A percentile compares a stretch with the other conserved stretches of the same genome.
Evolutionary conservation across 2,329 filamentous ascomycete genomes (phyloP).

Genomic region (Anisogramma anomala): DNA sequence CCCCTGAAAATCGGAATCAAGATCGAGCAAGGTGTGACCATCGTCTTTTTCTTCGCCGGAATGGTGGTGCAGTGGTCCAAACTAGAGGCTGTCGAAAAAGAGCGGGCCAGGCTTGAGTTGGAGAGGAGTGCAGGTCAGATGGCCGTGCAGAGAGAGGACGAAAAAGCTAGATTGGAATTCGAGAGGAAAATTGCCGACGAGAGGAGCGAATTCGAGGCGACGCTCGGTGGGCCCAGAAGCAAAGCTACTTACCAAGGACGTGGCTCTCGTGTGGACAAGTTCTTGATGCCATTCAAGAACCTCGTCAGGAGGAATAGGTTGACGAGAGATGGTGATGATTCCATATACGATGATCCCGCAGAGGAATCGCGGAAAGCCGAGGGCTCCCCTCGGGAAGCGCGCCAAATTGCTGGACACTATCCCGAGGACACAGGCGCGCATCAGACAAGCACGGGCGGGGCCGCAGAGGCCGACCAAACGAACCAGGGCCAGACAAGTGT

Average conservation of each 20-base stretch:
- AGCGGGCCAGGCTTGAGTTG: constrained; percentile 40
- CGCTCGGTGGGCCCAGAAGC: constrained; percentile 50
- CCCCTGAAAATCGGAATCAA: constrained; percentile 77
- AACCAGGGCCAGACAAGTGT: constrained; percentile 23
- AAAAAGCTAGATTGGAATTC: constrained; percentile 55
- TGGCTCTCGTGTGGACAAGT: background rate
- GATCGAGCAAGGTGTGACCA: constrained; percentile 68
- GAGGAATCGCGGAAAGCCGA: constrained; percentile 45
- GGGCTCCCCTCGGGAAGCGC: constrained; percentile 49
- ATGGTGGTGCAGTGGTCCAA: constrained; percentile 75
- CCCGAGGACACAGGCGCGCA: constrained; percentile 50
- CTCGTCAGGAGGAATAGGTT: no score
- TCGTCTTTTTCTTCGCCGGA: constrained; percentile 64
- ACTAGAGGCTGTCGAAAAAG: constrained; percentile 67
- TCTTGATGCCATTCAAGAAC: constrained; percentile 22
- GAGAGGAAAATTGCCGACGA: constrained; percentile 52
- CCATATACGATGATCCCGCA: no score
- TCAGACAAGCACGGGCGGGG: constrained; percentile 64
- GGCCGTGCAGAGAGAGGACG: constrained; percentile 53
- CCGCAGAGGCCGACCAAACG: constrained; percentile 53
- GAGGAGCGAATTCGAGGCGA: constrained; percentile 61
- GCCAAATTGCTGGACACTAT: constrained; percentile 57
- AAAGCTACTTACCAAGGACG: background rate
- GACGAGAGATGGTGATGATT: no score
- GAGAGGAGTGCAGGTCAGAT: constrained; percentile 38